Percentiles rank a stretch among this genome's conserved stretches.
These are phyloP conservation scores for Metarhizium rileyi DNA, from an alignment of 2,329 filamentous ascomycete genomes.

Conservation along the genomic window DNA sequence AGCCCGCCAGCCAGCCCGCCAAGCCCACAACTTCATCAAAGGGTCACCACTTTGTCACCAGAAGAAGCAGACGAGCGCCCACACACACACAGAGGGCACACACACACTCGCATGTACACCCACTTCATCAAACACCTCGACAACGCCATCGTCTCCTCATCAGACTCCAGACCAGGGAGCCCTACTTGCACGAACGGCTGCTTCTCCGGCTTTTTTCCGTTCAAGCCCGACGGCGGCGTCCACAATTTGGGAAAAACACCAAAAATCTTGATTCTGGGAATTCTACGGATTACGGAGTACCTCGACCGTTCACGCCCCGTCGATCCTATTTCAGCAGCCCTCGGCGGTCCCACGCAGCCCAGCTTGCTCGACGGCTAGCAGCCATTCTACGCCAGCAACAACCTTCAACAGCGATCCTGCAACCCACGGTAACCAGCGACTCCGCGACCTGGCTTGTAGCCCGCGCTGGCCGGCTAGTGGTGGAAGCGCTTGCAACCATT, in stretches of 20 bases:
- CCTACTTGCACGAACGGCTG: neutral
- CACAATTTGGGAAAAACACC: neutral
- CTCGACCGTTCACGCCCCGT: neutral
- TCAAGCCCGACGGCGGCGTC: neutral
- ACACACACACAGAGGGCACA: neutral
- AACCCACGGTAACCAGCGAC: slow-evolving; percentile 3
- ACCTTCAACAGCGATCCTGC: neutral
- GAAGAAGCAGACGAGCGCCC: no score
- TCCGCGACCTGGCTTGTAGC: slow-evolving; percentile 5
- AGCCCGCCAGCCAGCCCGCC: no score
- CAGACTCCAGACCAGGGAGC: neutral
- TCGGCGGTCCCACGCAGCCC: neutral
- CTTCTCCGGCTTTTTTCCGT: neutral
- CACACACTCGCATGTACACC: no score
- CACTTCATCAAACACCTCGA: neutral
- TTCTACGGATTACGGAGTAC: no score
- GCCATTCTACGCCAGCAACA: neutral
- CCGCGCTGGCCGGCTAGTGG: slow-evolving; percentile 2
- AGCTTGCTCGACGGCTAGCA: neutral
- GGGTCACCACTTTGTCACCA: neutral
- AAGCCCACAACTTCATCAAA: no score
- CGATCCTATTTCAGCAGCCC: neutral
- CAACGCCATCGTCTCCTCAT: neutral
- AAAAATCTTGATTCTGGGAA: neutral
- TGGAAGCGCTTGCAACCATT: slow-evolving; percentile 6